Base-by-base conservation (phyloP, 2,329 filamentous ascomycete genomes). In the Talaromyces sp. region DNA sequence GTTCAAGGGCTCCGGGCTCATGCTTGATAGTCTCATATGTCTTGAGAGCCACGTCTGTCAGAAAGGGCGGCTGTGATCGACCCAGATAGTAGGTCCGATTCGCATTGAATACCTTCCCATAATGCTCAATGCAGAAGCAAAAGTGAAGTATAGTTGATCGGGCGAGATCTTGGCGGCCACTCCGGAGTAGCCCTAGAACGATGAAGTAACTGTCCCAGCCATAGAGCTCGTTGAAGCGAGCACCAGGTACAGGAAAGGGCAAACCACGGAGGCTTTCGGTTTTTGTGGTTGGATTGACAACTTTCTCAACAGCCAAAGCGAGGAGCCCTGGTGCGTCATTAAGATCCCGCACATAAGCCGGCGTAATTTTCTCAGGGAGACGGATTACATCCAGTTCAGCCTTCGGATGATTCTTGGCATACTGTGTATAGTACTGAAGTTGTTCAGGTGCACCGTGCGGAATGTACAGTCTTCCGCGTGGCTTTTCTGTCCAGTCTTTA, bases 131-230 rank as follows among this genome's bases (percentile, higher is more conserved):
- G 24, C 39, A 42, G 39, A 42, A 42, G 39, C 16, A 42, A 22
- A 42, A 42, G 16, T 42, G 19, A 3, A 16, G 39, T 20, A 42
- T 42, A 22, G 24, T 42, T 2, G 16, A 16, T 20, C 39, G 39
- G 3, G 39, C 39, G n/a, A 42, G 39, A 22, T 42, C 39, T 24
- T 19, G n/a, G 39, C 19, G 39, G 9, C 24, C 39, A 14, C 39
- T 42, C 2, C 39, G 39, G 24, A 42, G 39, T 14, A 42, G 17
- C 13, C 39, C 5, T n/a, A 42, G 39, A 22, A 42, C 39, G 39
- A 42, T 42, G 39, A 42, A 42, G 24, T 42, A 42, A 19, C 39
- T 42, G 14, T 42, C 39, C 39, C 39, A 42, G 14, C 39, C 39
- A 10, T 42, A 42, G 2, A 42, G 39, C 24, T 42, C 39, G 19